These are phyloP conservation scores for Zygotorulaspora florentina DNA, from an alignment of 805 yeast species.

Conservation along the genomic window DNA sequence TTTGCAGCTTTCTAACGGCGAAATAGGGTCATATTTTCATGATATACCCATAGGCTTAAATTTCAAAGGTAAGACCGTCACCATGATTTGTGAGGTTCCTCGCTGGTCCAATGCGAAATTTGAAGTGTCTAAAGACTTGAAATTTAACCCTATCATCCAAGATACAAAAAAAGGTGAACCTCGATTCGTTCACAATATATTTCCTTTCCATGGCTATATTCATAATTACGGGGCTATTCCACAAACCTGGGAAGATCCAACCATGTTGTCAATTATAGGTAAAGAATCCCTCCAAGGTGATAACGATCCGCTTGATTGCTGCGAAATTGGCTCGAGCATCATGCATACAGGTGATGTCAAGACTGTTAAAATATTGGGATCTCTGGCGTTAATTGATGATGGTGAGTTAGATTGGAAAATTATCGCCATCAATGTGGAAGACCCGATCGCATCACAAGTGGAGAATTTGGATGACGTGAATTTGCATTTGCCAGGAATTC, in stretches of 20 bases:
- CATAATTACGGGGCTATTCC: conserved; percentile 88
- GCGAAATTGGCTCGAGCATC: conserved; percentile 74
- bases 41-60: conserved; percentile 60
- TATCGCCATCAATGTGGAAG: conserved; percentile 62
- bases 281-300: conserved; percentile 64
- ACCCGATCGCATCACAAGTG: conserved; percentile 58
- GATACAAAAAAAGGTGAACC: conserved; percentile 72
- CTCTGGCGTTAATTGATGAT: conserved; percentile 78
- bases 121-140: conserved; percentile 57
- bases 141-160: conserved; percentile 75
- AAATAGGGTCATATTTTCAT: conserved; percentile 62
- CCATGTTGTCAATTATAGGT: conserved; percentile 42
- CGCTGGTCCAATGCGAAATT: conserved; percentile 82
- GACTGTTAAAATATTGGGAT: conserved; percentile 67
- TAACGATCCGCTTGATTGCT: conserved; percentile 91
- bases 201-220: conserved; percentile 80
- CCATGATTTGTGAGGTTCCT: conserved; percentile 73
- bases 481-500: conserved; percentile 61
- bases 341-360: conserved; percentile 59
- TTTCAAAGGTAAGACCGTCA: conserved; percentile 41
- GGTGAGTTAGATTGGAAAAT: conserved; percentile 98
- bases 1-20: conserved; percentile 39
- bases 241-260: conserved; percentile 98
- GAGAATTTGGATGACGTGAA: conserved; percentile 67
- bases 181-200: conserved; percentile 71